Base-by-base conservation (phyloP, 306 rosid genomes). In the Dryas octopetala region DNA sequence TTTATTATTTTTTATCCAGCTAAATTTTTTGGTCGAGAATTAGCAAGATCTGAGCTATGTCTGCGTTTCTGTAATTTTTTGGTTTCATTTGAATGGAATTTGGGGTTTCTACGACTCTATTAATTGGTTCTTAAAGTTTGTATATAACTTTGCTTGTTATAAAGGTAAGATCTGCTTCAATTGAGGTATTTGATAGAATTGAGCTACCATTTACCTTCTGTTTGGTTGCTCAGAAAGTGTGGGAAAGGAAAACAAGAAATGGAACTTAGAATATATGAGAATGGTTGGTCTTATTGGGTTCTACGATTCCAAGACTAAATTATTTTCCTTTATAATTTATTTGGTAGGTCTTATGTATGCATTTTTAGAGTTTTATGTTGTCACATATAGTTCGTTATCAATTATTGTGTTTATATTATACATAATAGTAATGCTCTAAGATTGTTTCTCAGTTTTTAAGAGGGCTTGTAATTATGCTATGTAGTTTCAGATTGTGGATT, bases 31-130 rank as follows among this genome's bases (percentile, higher is more conserved):
- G 68, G 61, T 8, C 43, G 9, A 40, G 38, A 50, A 19, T 16
- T 44, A 38, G 74, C 84, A 55, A 83, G 96, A 91, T 91, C 97
- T 81, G 83, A 70, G 51, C 72, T 85, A 9, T 71, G 57, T 49
- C 12, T 65, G n/a, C 66, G 38, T 65, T 0, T 68, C 6, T 74
- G 44, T 69, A 26, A 45, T 64, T 73, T 71, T 32, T 19, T 47
- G 49, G 12, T 74, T 23, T 10, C 9, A 57, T 48, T 76, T 43
- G 43, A 40, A 32, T 61, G 7, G 26, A 45, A 47, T 73, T 47
- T 32, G 13, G 67, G 62, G 60, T 72, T 68, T 5, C 6, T 49
- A 14, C 16, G 14, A 71, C 79, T 85, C 76, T 85, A 71, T 75
- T 26, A 74, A 32, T 65, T 69, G 61, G 38, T 84, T 67, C 16